phyloP scores from a whole-genome alignment of 176 grass and related monocot species.

The Oryza longistaminata region DNA sequence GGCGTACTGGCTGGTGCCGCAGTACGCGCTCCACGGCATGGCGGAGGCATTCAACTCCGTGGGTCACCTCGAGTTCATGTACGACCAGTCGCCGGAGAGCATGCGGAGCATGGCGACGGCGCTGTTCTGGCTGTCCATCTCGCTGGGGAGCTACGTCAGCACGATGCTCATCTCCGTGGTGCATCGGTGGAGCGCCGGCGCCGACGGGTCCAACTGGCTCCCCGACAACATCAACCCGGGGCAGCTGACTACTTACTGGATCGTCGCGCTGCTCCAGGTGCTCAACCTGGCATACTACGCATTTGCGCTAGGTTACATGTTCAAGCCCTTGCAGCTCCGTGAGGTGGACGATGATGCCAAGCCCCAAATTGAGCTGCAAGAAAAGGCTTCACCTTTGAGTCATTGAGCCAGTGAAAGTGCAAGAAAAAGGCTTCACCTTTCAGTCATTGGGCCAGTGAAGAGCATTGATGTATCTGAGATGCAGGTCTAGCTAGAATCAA shows the following conservation, averaged over 20 bases:
- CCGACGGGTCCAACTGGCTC: slow-evolving; percentile 67
- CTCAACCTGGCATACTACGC: slow-evolving; percentile 73
- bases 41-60: slow-evolving; percentile 74
- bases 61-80: slow-evolving; percentile 89
- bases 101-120: slow-evolving; percentile 77
- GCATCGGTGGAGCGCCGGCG: slow-evolving; percentile 57
- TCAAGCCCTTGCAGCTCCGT: slow-evolving; percentile 51
- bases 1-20: slow-evolving; percentile 76
- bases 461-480: slow-evolving; percentile 7
- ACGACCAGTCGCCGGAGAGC: slow-evolving; percentile 89
- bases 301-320: slow-evolving; percentile 71
- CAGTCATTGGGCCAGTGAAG: neutral
- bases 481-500: slow-evolving; percentile 3
- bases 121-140: slow-evolving; percentile 79
- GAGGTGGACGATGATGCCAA: slow-evolving; percentile 21
- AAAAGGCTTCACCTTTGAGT: slow-evolving; percentile 27
- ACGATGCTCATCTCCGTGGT: slow-evolving; percentile 60
- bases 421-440: too few species aligned
- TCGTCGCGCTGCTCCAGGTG: slow-evolving; percentile 57
- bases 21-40: slow-evolving; percentile 69
- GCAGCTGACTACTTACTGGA: slow-evolving; percentile 87
- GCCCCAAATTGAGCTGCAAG: slow-evolving; percentile 39
- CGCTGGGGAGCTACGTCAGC: slow-evolving; percentile 74
- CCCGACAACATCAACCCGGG: slow-evolving; percentile 70
- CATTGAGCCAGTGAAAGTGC: neutral